Evolutionary conservation across 208 protist species (phyloP).

Genomic region (Leishmania lainsoni): DNA sequence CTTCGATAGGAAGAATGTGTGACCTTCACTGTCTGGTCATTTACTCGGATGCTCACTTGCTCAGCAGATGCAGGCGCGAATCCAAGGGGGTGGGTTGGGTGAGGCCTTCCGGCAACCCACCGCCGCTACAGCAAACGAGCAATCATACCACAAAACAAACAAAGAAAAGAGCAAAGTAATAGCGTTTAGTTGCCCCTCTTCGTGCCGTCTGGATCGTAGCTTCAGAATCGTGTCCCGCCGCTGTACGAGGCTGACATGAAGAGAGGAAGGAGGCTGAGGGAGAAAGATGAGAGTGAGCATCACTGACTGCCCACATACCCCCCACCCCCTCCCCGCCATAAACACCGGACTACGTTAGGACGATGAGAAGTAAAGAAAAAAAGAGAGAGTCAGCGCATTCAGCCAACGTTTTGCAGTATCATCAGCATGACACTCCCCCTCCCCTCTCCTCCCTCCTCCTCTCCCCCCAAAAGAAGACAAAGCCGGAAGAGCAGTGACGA

Average conservation of each 20-base stretch:
- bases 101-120: not conserved
- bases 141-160: not conserved
- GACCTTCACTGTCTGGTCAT: not conserved
- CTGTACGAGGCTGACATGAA: not conserved
- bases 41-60: not conserved
- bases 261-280: not conserved
- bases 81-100: not conserved
- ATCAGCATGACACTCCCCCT: not conserved
- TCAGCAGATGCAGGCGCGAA: not conserved
- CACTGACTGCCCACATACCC: not conserved
- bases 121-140: not conserved
- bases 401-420: too few species aligned
- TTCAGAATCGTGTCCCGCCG: slow-evolving; percentile 5
- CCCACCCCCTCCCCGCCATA: not conserved
- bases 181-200: not conserved
- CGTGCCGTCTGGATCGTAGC: not conserved
- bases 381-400: too few species aligned
- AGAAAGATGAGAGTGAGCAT: not conserved
- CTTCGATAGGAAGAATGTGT: not conserved
- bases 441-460: too few species aligned
- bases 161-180: slow-evolving; percentile 17
- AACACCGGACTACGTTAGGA: not conserved
- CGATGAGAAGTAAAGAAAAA: not conserved
- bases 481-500: not conserved
- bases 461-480: not conserved